Conservation (phyloP, 2,329 filamentous ascomycete genomes). For the Fonsecaea pedrosoi region DNA sequence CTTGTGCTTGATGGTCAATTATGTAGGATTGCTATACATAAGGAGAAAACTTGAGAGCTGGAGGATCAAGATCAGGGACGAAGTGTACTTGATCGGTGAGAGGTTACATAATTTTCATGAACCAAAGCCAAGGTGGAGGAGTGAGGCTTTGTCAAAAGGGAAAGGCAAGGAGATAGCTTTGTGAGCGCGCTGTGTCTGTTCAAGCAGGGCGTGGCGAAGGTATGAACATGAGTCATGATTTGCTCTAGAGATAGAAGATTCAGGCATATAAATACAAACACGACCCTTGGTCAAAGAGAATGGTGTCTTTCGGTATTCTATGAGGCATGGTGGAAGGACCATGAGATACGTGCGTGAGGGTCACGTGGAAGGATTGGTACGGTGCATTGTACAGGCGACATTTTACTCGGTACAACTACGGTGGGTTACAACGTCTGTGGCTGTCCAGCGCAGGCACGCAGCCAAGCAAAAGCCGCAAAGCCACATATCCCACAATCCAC, state of each 20-base stretch:
- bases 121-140: conserved; percentile 6
- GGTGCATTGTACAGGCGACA: not conserved
- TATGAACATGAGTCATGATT: not conserved
- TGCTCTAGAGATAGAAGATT: not conserved
- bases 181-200: not conserved
- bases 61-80: conserved; percentile 84
- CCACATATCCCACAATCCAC: not conserved
- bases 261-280: not conserved
- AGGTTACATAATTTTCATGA: conserved; percentile 92
- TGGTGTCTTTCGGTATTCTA: not conserved
- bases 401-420: not conserved
- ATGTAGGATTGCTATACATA: conserved; percentile 37
- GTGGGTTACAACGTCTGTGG: not conserved
- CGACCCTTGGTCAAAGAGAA: not conserved
- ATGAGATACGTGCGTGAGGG: not conserved
- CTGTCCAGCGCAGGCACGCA: not conserved
- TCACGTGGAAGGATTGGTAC: not conserved
- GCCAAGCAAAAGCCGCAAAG: not conserved
- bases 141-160: not conserved
- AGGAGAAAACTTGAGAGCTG: conserved; percentile 71
- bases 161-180: conserved; percentile 24
- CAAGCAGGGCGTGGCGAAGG: not conserved
- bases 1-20: conserved; percentile 53
- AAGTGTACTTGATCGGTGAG: conserved; percentile 95
- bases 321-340: not conserved